phyloP scores from a whole-genome alignment of 2,329 filamentous ascomycete species.

The Corinectria fuckeliana region DNA sequence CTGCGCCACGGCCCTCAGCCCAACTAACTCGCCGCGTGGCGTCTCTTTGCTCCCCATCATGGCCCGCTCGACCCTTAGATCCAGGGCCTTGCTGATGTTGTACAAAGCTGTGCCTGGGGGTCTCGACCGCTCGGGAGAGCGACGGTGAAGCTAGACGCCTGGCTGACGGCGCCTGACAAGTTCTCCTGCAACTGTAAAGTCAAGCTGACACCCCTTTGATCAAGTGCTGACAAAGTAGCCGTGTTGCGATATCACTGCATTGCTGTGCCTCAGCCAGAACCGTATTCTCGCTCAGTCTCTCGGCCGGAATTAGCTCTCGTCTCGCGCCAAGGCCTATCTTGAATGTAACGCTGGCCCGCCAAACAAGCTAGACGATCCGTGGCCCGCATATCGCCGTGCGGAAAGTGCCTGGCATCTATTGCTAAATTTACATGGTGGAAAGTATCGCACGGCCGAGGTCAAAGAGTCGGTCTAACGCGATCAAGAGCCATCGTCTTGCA shows the following conservation, averaged over 20 bases:
- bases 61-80: constrained; percentile 3
- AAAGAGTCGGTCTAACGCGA: not conserved
- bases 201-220: not conserved
- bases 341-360: constrained; percentile 5
- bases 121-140: not conserved
- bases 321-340: not conserved
- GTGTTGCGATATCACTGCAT: constrained; percentile 2
- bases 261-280: constrained; percentile 12
- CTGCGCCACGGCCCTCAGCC: not conserved
- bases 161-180: not conserved
- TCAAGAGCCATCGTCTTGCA: not conserved
- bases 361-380: constrained; percentile 5
- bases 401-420: constrained; percentile 10
- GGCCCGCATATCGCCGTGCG: constrained; percentile 7
- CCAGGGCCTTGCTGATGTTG: not conserved
- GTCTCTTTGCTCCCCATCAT: constrained; percentile 1
- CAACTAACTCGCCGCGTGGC: not conserved
- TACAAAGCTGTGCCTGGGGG: not conserved
- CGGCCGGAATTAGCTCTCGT: constrained; percentile 7
- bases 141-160: not conserved
- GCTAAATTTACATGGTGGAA: not conserved
- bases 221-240: constrained; percentile 10
- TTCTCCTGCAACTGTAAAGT: not conserved
- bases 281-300: not conserved
- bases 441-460: not conserved